Base-by-base conservation (phyloP, 768 basidiomycete genomes). In the Terana coerulea region DNA sequence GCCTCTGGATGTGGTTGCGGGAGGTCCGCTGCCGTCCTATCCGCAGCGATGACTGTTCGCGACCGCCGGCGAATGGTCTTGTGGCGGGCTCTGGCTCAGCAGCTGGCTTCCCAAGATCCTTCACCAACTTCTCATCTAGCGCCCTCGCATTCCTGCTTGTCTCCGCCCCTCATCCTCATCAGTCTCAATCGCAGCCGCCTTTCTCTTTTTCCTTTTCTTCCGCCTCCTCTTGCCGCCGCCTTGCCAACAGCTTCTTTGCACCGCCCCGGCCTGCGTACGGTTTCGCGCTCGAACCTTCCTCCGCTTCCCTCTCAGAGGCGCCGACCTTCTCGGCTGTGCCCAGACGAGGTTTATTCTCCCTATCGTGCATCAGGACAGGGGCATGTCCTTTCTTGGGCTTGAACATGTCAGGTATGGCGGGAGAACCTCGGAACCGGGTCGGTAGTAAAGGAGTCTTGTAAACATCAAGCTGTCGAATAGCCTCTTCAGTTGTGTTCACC, bases 401-500 rank as follows among this genome's bases (percentile, higher is more conserved):
- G 69, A 89, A 88, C 69, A 87, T 77, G 53, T 85, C 81, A 5
- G 84, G 81, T 34, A 77, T 68, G 3, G 68, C 68, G 5, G 71
- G 64, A 6, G 75, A 65, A 22, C 59, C 73, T 17, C 79, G 77
- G 33, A 72, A 65, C 17, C 75, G 75, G n/a, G 84, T 81, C 10
- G 88, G 86, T 14, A 89, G 59, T 39, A 91, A 75, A 5, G 88
- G 88, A 1, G 86, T 91, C 68, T 84, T 86, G 72, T 89, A 91
- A 26, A 86, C 75, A 56, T 90, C 87, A 39, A 88, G 70, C 58
- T 86, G 83, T 36, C 84, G 81, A 5, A 91, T 72, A 14, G 83
- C 83, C 52, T 76, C 75, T 67, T 88, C 84, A 17, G 86, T 82
- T 15, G 81, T 73, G 37, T 74, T 80, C 57, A 70, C 64, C 14